Percentiles rank a stretch among this genome's conserved stretches.
These are phyloP conservation scores for Saccharomycopsis babjevae DNA, from an alignment of 805 yeast species.

Conservation along the genomic window DNA sequence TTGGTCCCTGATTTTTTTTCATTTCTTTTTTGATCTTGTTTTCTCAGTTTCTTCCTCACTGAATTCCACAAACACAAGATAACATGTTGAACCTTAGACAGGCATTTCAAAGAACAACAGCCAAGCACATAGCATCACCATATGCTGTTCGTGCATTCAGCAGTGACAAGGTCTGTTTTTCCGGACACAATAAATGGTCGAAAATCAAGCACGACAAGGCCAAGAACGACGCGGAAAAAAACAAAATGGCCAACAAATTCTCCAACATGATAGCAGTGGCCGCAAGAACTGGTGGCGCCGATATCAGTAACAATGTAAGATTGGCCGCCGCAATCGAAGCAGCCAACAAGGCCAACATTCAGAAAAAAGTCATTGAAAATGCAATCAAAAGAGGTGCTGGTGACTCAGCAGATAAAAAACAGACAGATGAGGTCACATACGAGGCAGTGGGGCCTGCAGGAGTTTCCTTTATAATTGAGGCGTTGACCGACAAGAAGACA, in stretches of 20 bases:
- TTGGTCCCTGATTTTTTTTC: too few relatives aligned
- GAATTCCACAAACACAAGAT: too few relatives aligned
- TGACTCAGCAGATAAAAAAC: conserved; percentile 36
- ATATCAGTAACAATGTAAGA: conserved; percentile 47
- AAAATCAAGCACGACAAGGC: conserved; percentile 91
- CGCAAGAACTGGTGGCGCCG: conserved; percentile 64
- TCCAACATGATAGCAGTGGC: conserved; percentile 69
- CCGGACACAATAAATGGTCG: conserved; percentile 96
- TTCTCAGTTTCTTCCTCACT: background rate
- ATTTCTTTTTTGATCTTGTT: too few relatives aligned
- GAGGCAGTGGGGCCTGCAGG: conserved; percentile 95
- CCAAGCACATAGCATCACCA: background rate
- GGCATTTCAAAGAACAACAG: background rate
- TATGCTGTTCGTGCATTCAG: background rate
- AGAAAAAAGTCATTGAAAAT: conserved; percentile 76
- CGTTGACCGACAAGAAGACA: conserved; percentile 80
- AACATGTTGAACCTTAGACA: background rate
- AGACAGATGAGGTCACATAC: conserved; percentile 51
- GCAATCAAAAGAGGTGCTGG: conserved; percentile 85
- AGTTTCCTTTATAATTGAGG: conserved; percentile 74
- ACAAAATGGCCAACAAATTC: conserved; percentile 56
- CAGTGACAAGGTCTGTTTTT: conserved; percentile 19
- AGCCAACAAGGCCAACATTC: conserved; percentile 66
- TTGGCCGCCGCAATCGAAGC: conserved; percentile 65
- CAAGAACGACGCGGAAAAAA: conserved; percentile 74